Percentiles rank a stretch among this genome's conserved stretches.
Evolutionary conservation across 1,284 basidiomycete genomes (phyloP).

Genomic region (Ganoderma leucocontextum): DNA sequence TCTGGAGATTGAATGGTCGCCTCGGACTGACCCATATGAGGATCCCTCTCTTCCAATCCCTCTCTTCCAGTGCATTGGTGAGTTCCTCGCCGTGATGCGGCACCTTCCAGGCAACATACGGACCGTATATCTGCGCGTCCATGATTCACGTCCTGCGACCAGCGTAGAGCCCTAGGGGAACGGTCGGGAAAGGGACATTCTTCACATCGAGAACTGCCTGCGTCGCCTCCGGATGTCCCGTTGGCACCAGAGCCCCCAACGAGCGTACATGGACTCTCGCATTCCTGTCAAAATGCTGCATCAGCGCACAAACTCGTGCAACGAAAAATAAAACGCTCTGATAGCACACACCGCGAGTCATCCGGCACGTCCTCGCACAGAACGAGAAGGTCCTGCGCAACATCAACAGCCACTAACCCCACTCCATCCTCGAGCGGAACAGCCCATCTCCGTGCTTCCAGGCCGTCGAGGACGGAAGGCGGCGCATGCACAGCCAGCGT

Average conservation of each 20-base stretch:
- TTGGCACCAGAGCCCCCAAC: not conserved
- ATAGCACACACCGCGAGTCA: not conserved
- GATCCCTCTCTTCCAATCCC: slow-evolving; percentile 5
- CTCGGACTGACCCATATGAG: not conserved
- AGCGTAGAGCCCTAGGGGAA: not conserved
- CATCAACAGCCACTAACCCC: not conserved
- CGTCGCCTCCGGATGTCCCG: not conserved
- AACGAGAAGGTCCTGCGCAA: not conserved
- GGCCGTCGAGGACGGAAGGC: not conserved
- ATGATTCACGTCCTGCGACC: not conserved
- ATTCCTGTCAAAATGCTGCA: not conserved
- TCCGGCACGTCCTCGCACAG: not conserved
- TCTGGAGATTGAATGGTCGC: not conserved
- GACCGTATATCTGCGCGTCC: not conserved
- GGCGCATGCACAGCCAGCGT: not conserved
- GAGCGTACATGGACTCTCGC: not conserved
- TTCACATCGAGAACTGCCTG: not conserved
- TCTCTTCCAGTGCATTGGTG: not conserved
- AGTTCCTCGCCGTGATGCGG: not conserved
- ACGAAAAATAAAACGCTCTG: not conserved
- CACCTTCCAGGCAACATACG: not conserved
- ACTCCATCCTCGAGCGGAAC: not conserved
- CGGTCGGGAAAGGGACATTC: not conserved
- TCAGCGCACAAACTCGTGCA: not conserved
- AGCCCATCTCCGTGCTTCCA: not conserved